Conservation (phyloP, 106 monocot species). For the Platanthera zijinensis region DNA sequence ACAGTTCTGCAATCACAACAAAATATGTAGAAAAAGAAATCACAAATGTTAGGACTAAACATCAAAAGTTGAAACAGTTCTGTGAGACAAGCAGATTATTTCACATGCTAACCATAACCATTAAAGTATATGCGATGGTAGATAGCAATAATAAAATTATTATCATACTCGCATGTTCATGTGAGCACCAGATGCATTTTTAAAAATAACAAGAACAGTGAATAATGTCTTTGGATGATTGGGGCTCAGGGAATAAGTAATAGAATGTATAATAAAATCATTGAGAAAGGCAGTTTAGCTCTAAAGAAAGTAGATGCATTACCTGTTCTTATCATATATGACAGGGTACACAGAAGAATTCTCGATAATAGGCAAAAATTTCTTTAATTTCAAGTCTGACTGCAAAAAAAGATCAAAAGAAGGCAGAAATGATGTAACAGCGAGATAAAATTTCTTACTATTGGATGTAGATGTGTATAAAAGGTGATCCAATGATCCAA, state of each 20-base stretch:
- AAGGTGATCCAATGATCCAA: not conserved
- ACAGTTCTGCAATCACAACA: slow-evolving; percentile 47
- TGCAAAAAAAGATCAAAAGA: slow-evolving; percentile 17
- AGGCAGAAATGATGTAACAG: not conserved
- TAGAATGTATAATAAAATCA: not conserved
- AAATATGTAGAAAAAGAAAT: not conserved
- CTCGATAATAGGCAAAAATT: slow-evolving; percentile 93
- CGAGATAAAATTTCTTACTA: not conserved
- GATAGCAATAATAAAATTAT: not conserved
- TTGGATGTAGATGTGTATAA: not conserved
- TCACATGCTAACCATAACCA: not conserved
- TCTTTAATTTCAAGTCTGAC: slow-evolving; percentile 91
- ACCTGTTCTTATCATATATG: slow-evolving; percentile 91
- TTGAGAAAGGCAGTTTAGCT: not conserved
- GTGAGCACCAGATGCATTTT: not conserved
- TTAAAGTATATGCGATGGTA: not conserved
- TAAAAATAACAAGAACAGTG: not conserved
- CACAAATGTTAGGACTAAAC: not conserved
- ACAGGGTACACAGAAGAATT: slow-evolving; percentile 90
- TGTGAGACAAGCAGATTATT: slow-evolving; percentile 6
- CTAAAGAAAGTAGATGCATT: not conserved
- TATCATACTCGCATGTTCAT: not conserved
- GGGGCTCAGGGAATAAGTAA: not conserved
- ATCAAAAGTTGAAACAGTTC: slow-evolving; percentile 13
- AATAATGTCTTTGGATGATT: not conserved